Evolutionary conservation across 1,139 yeast species (phyloP).

Genomic region (Ogataea hybrid): DNA sequence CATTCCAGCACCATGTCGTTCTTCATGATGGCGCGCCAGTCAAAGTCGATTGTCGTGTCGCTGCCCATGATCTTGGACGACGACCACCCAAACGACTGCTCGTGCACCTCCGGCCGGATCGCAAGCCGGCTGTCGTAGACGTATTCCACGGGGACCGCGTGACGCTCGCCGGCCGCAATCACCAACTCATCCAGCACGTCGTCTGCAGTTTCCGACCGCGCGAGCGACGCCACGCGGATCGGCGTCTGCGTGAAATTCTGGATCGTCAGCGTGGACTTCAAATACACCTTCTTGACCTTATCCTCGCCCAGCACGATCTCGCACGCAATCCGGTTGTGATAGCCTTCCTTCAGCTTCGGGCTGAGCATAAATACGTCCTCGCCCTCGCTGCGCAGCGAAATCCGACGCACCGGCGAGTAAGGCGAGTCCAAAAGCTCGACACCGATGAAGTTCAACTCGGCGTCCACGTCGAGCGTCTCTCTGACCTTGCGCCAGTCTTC

Average conservation of each 20-base stretch:
- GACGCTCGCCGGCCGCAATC: slow-evolving; percentile 52
- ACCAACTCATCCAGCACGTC: slow-evolving; percentile 30
- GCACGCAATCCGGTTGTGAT: slow-evolving; percentile 73
- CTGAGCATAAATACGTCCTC: slow-evolving; percentile 68
- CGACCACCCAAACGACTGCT: slow-evolving; percentile 65
- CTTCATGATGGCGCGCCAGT: slow-evolving; percentile 65
- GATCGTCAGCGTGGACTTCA: slow-evolving; percentile 73
- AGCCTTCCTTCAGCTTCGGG: slow-evolving; percentile 48
- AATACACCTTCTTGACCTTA: slow-evolving; percentile 70
- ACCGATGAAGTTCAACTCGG: slow-evolving; percentile 58
- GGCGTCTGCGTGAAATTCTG: slow-evolving; percentile 70
- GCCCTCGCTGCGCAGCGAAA: slow-evolving; percentile 81
- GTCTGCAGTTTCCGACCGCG: slow-evolving; percentile 33
- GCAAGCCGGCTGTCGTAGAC: slow-evolving; percentile 59
- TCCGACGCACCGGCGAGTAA: slow-evolving; percentile 49
- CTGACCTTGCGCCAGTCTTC: slow-evolving; percentile 91
- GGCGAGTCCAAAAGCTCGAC: slow-evolving; percentile 55
- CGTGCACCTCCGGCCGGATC: slow-evolving; percentile 59
- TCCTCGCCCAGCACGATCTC: slow-evolving; percentile 70
- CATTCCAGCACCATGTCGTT: slow-evolving; percentile 61
- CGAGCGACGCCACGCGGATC: slow-evolving; percentile 41
- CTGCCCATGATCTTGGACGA: slow-evolving; percentile 28
- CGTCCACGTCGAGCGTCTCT: slow-evolving; percentile 71
- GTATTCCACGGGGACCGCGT: slow-evolving; percentile 70
- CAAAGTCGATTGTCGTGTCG: slow-evolving; percentile 33